Percentiles rank a stretch among this genome's conserved stretches.
phyloP scores from a whole-genome alignment of 352 stramenopile genomes.

The Phytopythium ostracodes region DNA sequence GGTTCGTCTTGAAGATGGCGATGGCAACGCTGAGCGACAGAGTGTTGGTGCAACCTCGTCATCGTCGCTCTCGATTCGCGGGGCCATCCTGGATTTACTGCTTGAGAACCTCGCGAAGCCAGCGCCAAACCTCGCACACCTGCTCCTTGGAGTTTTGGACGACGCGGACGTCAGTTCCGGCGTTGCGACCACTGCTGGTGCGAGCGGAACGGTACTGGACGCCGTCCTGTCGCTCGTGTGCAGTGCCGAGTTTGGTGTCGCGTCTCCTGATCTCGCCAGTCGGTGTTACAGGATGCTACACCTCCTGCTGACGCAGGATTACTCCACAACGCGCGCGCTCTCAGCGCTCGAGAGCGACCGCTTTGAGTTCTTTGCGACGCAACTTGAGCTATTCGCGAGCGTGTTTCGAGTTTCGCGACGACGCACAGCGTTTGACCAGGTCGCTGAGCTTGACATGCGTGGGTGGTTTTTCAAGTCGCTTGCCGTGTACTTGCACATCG shows the following conservation, averaged over 20 bases:
- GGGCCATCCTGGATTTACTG: conserved; percentile 67
- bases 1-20: not conserved
- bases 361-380: conserved; percentile 63
- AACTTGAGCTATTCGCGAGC: conserved; percentile 56
- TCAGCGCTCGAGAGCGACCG: conserved; percentile 53
- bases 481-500: conserved; percentile 72
- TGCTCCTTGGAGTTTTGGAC: conserved; percentile 61
- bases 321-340: conserved; percentile 50
- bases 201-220: conserved; percentile 37
- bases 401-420: conserved; percentile 40
- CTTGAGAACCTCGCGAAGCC: conserved; percentile 76
- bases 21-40: conserved; percentile 13
- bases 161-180: not conserved
- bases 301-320: conserved; percentile 58
- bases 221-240: conserved; percentile 72
- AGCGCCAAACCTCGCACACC: conserved; percentile 67
- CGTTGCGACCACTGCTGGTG: not conserved
- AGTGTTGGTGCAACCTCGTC: not conserved
- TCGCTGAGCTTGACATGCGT: conserved; percentile 70
- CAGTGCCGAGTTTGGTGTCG: conserved; percentile 59
- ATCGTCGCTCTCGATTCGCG: conserved; percentile 46
- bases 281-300: conserved; percentile 68
- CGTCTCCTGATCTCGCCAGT: conserved; percentile 58
- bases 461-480: conserved; percentile 83
- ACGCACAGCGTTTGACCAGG: conserved; percentile 27